phyloP scores from a whole-genome alignment of 2,329 filamentous ascomycete species.

The Drechslerella dactyloides region DNA sequence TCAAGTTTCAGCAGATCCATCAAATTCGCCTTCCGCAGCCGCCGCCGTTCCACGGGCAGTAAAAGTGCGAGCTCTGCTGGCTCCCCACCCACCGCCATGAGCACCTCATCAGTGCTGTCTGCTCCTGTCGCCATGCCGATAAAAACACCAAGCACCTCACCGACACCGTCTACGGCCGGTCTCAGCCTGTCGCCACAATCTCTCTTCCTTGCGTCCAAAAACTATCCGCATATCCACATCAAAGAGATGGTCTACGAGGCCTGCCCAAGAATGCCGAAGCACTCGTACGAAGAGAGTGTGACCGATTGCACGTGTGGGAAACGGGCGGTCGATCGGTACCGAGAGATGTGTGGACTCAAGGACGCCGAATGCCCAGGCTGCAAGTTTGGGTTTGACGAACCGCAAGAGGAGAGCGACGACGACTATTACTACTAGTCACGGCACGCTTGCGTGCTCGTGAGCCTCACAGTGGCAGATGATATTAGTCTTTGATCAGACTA shows the following conservation, averaged over 20 bases:
- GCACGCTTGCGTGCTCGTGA: not conserved
- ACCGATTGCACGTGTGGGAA: slow-evolving; percentile 44
- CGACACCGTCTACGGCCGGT: not conserved
- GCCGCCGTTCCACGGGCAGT: slow-evolving; percentile 26
- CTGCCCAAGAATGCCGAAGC: slow-evolving; percentile 45
- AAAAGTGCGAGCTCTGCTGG: slow-evolving; percentile 23
- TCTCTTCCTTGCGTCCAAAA: slow-evolving; percentile 16
- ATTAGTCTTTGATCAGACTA: not conserved
- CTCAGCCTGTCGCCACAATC: not conserved
- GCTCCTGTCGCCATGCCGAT: not conserved
- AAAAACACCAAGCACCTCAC: not conserved
- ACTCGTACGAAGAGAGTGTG: slow-evolving; percentile 35
- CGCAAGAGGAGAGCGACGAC: slow-evolving; percentile 39
- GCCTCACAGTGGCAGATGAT: not conserved
- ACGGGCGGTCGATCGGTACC: slow-evolving; percentile 32
- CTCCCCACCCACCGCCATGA: slow-evolving; percentile 10
- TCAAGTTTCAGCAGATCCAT: slow-evolving; percentile 34
- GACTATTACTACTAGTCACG: slow-evolving; percentile 32
- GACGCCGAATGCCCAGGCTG: slow-evolving; percentile 40
- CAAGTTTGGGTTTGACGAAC: slow-evolving; percentile 42
- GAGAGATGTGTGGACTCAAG: slow-evolving; percentile 46
- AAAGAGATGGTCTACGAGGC: slow-evolving; percentile 49
- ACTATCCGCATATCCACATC: slow-evolving; percentile 43
- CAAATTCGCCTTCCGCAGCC: slow-evolving; percentile 40
- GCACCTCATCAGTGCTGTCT: not conserved